Evolutionary conservation across 1,284 basidiomycete species (phyloP).

Genomic region (Trichosporon inkin): DNA sequence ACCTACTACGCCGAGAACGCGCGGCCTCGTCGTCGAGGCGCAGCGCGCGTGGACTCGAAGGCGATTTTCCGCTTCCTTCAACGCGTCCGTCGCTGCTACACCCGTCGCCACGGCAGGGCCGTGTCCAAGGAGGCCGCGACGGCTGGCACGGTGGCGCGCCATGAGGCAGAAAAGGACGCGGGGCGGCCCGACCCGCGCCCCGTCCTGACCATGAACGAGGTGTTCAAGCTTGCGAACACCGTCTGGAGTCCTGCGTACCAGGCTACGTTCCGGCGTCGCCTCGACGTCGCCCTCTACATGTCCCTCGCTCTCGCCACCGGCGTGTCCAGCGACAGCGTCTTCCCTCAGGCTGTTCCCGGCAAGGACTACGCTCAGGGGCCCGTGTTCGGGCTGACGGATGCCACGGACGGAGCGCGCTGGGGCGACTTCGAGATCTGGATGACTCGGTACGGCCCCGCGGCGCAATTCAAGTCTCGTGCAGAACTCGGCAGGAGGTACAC

Average conservation of each 20-base stretch:
- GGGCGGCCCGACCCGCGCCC: background rate
- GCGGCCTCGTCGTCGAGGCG: background rate
- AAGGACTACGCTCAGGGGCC: background rate
- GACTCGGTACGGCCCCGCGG: slow-evolving; percentile 1
- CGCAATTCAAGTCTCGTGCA: background rate
- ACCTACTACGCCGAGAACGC: slow-evolving; percentile 4
- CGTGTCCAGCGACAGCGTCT: background rate
- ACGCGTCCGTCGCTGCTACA: slow-evolving; percentile 8
- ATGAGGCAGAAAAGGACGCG: background rate
- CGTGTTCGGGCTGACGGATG: background rate
- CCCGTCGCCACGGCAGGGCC: background rate
- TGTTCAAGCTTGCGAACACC: background rate
- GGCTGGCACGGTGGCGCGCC: background rate
- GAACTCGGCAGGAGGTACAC: background rate
- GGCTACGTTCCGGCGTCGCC: slow-evolving; percentile 4
- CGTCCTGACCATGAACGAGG: background rate
- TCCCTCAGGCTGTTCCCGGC: background rate
- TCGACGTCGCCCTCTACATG: slow-evolving; percentile 11
- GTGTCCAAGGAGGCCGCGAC: background rate
- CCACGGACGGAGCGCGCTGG: slow-evolving; percentile 4
- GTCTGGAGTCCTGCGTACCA: slow-evolving; percentile 5
- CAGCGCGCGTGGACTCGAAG: background rate
- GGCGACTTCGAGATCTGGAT: slow-evolving; percentile 1
- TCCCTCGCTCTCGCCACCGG: slow-evolving; percentile 9
- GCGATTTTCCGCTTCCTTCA: background rate